Base-by-base conservation (phyloP, 345 rosid species). In the Arabidopsis suecica region DNA sequence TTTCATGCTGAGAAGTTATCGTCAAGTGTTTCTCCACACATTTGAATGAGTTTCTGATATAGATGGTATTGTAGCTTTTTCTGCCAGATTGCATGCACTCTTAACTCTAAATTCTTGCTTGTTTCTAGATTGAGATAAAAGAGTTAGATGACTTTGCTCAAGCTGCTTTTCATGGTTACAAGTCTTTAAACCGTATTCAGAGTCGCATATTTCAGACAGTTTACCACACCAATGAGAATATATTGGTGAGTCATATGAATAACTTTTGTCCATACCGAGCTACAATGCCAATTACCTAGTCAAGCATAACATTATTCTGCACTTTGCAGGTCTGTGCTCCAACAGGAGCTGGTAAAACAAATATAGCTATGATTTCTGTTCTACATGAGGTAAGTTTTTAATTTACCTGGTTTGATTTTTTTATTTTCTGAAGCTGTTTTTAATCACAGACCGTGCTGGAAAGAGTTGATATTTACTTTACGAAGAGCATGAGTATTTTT, bases 311-410 rank as follows among this genome's bases (percentile, higher is more conserved):
- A 57, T 20, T 53, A 63, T 68, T 74, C 65, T 67, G 76, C 84
- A 62, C 62, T 55, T 71, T 83, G 77, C 83, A 94, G 98, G 98
- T 94, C 73, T 94, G 98, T 84, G 98, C 98, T 64, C 98, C 98
- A n/a, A 94, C 98, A 45, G 98, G 98, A 74, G 98, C 98, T 69
- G 98, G 98, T 12, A 94, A 94, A 84, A 91, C 98, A 78, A 94
- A 94, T 80, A 94, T 94, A 76, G 97, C 98, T 40, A 89, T 94
- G 98, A 85, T 94, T 55, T 88, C 98, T 63, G 83, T 94, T 73
- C 83, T 94, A 64, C 98, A 94, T 56, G 97, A 94, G 95, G 98
- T 91, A 61, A 56, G 69, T 47, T 44, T 28, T 37, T 12, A 60
- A 23, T 54, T 81, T 20, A 20, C 22, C 22, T 20, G 22, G 22